A percentile compares a stretch with the other conserved stretches of the same genome.
Conservation (phyloP, 2,329 filamentous ascomycete genomes). For the Rasamsonia emersonii region DNA sequence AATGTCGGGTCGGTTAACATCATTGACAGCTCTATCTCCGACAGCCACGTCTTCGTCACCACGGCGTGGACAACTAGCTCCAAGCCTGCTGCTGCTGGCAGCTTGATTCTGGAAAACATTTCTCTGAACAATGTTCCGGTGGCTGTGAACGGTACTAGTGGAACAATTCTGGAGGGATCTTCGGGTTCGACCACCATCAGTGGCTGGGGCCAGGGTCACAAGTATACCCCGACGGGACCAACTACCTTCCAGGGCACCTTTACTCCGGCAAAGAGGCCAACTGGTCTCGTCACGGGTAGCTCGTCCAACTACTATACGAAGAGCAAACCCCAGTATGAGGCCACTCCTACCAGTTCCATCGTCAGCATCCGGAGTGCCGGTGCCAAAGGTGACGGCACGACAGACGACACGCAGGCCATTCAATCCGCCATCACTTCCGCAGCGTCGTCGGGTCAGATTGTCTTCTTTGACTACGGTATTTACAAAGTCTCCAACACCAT, state of each 20-base stretch:
- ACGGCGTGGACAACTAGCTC: conserved; percentile 36
- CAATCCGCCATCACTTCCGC: conserved; percentile 49
- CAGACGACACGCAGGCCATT: conserved; percentile 53
- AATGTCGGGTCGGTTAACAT: conserved; percentile 48
- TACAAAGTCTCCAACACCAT: conserved; percentile 43
- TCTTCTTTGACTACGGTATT: conserved; percentile 50
- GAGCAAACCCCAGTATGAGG: conserved; percentile 49
- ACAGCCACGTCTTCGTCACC: conserved; percentile 42
- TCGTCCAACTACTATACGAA: conserved; percentile 35
- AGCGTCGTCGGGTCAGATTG: conserved; percentile 39
- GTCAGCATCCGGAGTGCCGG: conserved; percentile 36
- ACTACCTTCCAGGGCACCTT: conserved; percentile 36
- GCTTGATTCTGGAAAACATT: conserved; percentile 49
- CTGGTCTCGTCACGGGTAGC: conserved; percentile 35
- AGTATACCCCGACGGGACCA: conserved; percentile 38
- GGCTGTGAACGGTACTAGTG: conserved; percentile 33
- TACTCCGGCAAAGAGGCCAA: conserved; percentile 34
- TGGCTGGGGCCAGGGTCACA: conserved; percentile 37
- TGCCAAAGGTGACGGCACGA: conserved; percentile 45
- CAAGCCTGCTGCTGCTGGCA: conserved; percentile 38
- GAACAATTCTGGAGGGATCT: conserved; percentile 29
- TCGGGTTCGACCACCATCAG: conserved; percentile 27
- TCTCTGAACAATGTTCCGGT: conserved; percentile 41
- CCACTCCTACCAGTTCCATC: conserved; percentile 29
- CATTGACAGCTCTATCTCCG: conserved; percentile 47